A percentile compares a stretch with the other conserved stretches of the same genome.
Conservation (phyloP, 306 rosid genomes). For the Rubus parviflorus region DNA sequence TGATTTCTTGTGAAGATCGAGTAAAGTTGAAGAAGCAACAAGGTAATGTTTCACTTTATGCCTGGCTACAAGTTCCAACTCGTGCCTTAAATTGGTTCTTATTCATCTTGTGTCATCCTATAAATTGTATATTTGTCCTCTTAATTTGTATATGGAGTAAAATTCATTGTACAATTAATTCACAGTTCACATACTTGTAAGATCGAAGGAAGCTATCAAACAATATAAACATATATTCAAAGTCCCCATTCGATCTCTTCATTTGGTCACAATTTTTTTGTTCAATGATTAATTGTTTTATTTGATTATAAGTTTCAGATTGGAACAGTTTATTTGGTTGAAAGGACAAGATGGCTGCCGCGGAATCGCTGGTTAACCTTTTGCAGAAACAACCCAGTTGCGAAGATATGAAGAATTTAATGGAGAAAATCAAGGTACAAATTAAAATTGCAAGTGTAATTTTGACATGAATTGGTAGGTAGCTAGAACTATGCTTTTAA, state of each 20-base stretch:
- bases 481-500: background rate
- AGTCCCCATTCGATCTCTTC: too few relatives aligned
- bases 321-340: background rate
- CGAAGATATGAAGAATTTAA: background rate
- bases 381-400: background rate
- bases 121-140: background rate
- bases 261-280: too few relatives aligned
- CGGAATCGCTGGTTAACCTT: background rate
- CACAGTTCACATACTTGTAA: background rate
- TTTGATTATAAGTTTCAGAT: background rate
- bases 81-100: background rate
- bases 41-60: background rate
- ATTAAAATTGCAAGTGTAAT: background rate
- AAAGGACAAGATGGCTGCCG: background rate
- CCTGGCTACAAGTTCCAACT: background rate
- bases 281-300: background rate
- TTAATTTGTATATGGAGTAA: background rate
- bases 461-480: background rate
- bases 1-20: background rate
- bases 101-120: background rate
- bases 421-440: background rate
- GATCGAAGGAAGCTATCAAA: too few relatives aligned
- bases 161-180: background rate
- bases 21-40: background rate
- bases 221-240: too few relatives aligned